Evolutionary conservation across 169 alveolate species (phyloP), one percentile per base, ranked within the genome.

Genomic region (Plasmodium cynomolgi): DNA sequence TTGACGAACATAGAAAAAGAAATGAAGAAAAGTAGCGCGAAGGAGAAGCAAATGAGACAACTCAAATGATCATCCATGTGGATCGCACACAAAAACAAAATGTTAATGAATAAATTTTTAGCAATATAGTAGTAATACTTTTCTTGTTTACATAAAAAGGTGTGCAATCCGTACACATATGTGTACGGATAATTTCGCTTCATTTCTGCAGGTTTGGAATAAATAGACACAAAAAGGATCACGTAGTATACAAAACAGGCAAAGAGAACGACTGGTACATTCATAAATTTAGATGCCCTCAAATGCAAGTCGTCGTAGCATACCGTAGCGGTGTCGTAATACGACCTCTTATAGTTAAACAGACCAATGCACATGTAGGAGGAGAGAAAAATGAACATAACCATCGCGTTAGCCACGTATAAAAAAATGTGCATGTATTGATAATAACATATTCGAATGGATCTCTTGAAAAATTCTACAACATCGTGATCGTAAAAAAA

Each of bases 301-400:
- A 72, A 44, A 26, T 91, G 86, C 17, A 33, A 50, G 17, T 81
- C 31, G 39, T 91, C 74, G 41, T 72, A 81, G 44, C 95, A 91
- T 3, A 91, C 13, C 20, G 92, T 82, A 8, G 75, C 9, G 15
- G 95, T 47, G 58, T 91, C 95, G 56, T 91, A 91, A 82, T 91
- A 91, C 6, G 92, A 81, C 58, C 31, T 81, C 58, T 77, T 81
- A 37, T 81, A 81, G 56, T 68, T 72, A 82, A 91, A 91, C 33
- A 91, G 37, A 33, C 85, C 91, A 17, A 91, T 91, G 83, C 95
- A 91, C 75, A 91, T 82, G 77, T 91, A 81, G 56, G 92, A 47
- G 6, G 95, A 91, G 15, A 91, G 62, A 91, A 81, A 91, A 47
- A 91, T 91, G 62, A 91, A 91, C 68, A 91, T 81, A 31, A 91